Evolutionary conservation across 768 basidiomycete species (phyloP), one percentile per base, ranked within the genome.

Genomic region (Hemileccinum impolitum): DNA sequence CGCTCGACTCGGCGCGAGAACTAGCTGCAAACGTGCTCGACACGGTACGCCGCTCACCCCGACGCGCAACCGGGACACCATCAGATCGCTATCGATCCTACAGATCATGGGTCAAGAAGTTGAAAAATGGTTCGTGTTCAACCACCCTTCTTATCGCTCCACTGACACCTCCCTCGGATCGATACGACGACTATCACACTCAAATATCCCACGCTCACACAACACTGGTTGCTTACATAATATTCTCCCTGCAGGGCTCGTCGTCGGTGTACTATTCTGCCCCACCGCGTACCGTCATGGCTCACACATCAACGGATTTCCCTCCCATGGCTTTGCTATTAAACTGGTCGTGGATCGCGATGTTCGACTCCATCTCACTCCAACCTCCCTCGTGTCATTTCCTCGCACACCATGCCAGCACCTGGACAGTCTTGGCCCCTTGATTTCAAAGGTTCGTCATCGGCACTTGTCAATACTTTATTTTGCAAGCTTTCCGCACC

Each of bases 121-220:
- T 17, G 39, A 48, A 50, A 25, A 36, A 31, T 17, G 41, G 31
- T 6, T 11, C 17, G 46, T 44, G n/a, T 45, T 28, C 48, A 42
- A 47, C 46, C 15, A 25, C 21, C 39, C n/a, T 15, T 54, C 54
- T 64, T 65, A 65, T 63, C 62, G 14, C 39, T 53, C 46, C 35
- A 53, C 25, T 7, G 3, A n/a, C 31, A 18, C 28, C 52, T 14
- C 13, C 14, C 38, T 58, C 62, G 62, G 62, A 63, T 63, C 62
- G 61, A 63, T 64, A 45, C 62, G 59, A 58, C 13, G n/a, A 8
- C 15, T 11, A 5, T 36, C 36, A 5, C 26, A 12, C 13, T 18
- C 28, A 8, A 21, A 38, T 21, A 28, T 36, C 14, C 28, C 41
- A 18, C 48, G 41, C 36, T 43, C 30, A 9, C 8, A 30, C 9